These are phyloP conservation scores for Globisporangium irregulare DNA, from an alignment of 352 stramenopile species.

Conservation along the genomic window DNA sequence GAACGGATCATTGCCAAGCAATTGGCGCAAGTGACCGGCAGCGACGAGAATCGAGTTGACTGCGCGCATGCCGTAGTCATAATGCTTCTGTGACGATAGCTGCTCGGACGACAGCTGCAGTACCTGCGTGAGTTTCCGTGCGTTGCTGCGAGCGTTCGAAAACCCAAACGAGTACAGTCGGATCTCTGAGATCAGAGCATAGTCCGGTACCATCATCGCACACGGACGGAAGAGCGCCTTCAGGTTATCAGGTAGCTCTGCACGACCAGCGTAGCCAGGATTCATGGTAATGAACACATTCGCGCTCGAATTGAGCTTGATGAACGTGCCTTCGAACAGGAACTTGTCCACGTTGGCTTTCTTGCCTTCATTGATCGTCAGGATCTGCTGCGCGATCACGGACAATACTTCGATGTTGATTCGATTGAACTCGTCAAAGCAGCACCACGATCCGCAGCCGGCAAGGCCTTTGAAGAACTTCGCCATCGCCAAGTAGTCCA, in stretches of 20 bases:
- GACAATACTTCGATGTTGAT: slow-evolving; percentile 95
- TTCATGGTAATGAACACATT: slow-evolving; percentile 97
- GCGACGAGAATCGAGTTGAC: slow-evolving; percentile 95
- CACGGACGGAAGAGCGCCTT: slow-evolving; percentile 93
- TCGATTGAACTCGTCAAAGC: slow-evolving; percentile 95
- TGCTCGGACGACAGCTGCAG: slow-evolving; percentile 93
- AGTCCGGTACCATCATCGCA: slow-evolving; percentile 96
- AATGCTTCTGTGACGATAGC: slow-evolving; percentile 93
- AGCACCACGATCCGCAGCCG: slow-evolving; percentile 91
- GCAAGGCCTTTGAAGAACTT: slow-evolving; percentile 96
- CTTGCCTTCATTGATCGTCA: slow-evolving; percentile 92
- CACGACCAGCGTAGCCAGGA: slow-evolving; percentile 94
- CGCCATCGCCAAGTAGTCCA: slow-evolving; percentile 93
- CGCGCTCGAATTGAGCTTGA: slow-evolving; percentile 90
- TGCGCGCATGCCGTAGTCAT: slow-evolving; percentile 95
- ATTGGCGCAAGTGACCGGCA: slow-evolving; percentile 87
- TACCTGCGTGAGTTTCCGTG: slow-evolving; percentile 92
- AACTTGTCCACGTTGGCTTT: slow-evolving; percentile 90
- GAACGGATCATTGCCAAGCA: slow-evolving; percentile 85
- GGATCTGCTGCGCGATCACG: slow-evolving; percentile 94
- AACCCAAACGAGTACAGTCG: slow-evolving; percentile 93
- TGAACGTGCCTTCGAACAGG: slow-evolving; percentile 92
- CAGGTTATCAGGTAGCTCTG: slow-evolving; percentile 92
- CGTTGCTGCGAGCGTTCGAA: slow-evolving; percentile 83
- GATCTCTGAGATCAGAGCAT: slow-evolving; percentile 93